phyloP scores from a whole-genome alignment of 345 rosid genomes.

The Aquilaria malaccensis region DNA sequence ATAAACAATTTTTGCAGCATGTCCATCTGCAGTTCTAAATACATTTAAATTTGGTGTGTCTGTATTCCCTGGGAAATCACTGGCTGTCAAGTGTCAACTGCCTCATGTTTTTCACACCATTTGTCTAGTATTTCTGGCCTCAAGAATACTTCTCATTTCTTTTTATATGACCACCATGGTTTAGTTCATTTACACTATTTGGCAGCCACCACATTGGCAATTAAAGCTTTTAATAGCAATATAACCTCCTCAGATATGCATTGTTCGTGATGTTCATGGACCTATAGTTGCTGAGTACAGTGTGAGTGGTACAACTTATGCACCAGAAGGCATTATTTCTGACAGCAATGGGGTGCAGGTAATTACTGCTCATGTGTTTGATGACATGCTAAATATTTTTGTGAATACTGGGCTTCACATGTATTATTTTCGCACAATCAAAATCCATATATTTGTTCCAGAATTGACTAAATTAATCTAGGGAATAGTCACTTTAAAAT shows the following conservation, averaged over 20 bases:
- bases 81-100: neutral
- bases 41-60: neutral
- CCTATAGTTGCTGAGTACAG: constrained; percentile 59
- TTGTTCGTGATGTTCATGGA: constrained; percentile 64
- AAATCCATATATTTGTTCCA: too few relatives aligned
- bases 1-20: too few relatives aligned
- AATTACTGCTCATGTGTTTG: constrained; percentile 8
- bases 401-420: too few relatives aligned
- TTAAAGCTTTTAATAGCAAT: constrained; percentile 2
- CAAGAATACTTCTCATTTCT: neutral
- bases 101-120: too few relatives aligned
- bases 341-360: constrained; percentile 71
- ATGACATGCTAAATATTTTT: too few relatives aligned
- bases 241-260: constrained; percentile 58
- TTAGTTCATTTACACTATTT: too few relatives aligned
- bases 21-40: too few relatives aligned
- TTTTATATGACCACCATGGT: too few relatives aligned
- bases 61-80: neutral
- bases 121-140: neutral
- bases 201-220: too few relatives aligned
- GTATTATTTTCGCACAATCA: too few relatives aligned
- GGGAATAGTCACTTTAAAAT: too few relatives aligned
- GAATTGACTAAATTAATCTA: too few relatives aligned
- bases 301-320: constrained; percentile 93
- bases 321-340: constrained; percentile 87